Conservation (phyloP, 306 rosid genomes). For the Fragaria iinumae region DNA sequence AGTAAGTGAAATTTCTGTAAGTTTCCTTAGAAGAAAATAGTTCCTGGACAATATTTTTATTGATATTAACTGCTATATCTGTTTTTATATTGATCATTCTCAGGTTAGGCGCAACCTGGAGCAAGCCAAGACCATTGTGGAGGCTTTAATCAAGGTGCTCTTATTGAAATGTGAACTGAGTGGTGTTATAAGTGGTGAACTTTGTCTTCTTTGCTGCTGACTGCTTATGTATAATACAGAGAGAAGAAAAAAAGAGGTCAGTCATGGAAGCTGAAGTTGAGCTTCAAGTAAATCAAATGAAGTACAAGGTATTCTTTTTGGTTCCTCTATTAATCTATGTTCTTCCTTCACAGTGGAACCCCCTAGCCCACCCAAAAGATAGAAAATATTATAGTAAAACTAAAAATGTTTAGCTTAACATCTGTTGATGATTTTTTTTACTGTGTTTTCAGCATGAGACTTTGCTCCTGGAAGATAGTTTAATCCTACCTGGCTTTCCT, state of each 20-base stretch:
- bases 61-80: background rate
- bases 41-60: background rate
- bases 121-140: slow-evolving; percentile 90
- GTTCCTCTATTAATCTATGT: background rate
- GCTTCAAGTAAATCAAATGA: slow-evolving; percentile 90
- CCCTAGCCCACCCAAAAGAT: background rate
- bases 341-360: background rate
- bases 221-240: slow-evolving; percentile 41
- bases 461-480: slow-evolving; percentile 58
- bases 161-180: slow-evolving; percentile 22
- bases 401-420: background rate
- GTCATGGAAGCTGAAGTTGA: slow-evolving; percentile 90
- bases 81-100: slow-evolving; percentile 19
- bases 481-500: slow-evolving; percentile 47
- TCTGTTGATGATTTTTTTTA: background rate
- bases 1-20: too few relatives aligned
- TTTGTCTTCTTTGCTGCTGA: slow-evolving; percentile 9
- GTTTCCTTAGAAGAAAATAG: background rate
- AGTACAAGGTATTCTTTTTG: slow-evolving; percentile 64
- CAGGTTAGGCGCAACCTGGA: slow-evolving; percentile 98
- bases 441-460: slow-evolving; percentile 45
- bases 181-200: slow-evolving; percentile 2
- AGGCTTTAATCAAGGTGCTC: slow-evolving; percentile 82
- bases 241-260: slow-evolving; percentile 90
- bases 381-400: background rate